Evolutionary conservation across 2,329 filamentous ascomycete genomes (phyloP).

Genomic region (Xylaria sp.): DNA sequence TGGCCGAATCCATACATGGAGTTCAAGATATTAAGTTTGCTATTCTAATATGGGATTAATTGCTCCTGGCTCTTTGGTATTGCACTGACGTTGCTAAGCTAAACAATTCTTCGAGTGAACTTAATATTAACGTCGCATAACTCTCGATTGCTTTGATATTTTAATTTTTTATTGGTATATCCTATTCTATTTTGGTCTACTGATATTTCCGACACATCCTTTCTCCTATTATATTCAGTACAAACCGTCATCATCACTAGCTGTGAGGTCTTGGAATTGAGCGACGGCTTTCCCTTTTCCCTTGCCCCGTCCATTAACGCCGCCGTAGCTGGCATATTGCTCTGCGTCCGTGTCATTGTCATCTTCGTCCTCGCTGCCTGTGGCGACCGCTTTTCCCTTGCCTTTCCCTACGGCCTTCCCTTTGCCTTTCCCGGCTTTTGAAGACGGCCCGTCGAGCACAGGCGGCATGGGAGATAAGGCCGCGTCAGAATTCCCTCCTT

Average conservation of each 20-base stretch:
- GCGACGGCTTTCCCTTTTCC: constrained; percentile 68
- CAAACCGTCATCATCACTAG: constrained; percentile 67
- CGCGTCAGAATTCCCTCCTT: constrained; percentile 46
- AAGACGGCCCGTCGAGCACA: constrained; percentile 32
- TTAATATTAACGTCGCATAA: neutral
- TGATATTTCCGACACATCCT: neutral
- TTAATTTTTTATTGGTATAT: neutral
- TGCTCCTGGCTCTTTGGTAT: neutral
- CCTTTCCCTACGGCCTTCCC: constrained; percentile 54
- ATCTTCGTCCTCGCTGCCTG: constrained; percentile 50
- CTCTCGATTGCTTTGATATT: neutral
- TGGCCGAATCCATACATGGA: no score
- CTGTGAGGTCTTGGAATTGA: constrained; percentile 64
- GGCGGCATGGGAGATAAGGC: constrained; percentile 33
- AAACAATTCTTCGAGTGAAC: neutral
- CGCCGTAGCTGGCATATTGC: constrained; percentile 44
- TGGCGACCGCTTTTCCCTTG: constrained; percentile 52
- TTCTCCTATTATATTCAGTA: constrained; percentile 55
- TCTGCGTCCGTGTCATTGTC: constrained; percentile 48
- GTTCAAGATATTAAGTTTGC: no score
- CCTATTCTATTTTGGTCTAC: constrained; percentile 4
- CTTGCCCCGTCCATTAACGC: constrained; percentile 53
- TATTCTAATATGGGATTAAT: no score
- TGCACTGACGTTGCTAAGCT: neutral
- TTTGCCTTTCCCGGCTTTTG: constrained; percentile 46